Base-by-base conservation (phyloP, 345 rosid species). In the Salix koriyanagi region DNA sequence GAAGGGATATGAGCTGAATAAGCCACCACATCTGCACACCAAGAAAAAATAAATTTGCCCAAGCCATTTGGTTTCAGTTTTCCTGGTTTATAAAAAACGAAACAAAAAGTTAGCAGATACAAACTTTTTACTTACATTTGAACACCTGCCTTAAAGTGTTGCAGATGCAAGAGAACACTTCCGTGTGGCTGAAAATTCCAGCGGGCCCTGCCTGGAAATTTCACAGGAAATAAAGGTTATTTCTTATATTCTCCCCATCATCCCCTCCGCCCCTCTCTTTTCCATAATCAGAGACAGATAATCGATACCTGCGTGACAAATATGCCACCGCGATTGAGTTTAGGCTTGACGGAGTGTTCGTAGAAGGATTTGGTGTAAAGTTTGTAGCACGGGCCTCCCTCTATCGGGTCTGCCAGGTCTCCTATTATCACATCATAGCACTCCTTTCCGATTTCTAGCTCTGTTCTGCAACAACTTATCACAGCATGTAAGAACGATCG, bases 321-420 rank as follows among this genome's bases (percentile, higher is more conserved):
- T n/a, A 90, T 76, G 83, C 94, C 94, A 6, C 76, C 84, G 2
- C 44, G 80, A 67, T 79, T 66, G 69, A 90, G 94, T 79, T 79
- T 86, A 42, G 90, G 87, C 75, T 90, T 88, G 36, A 88, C 79
- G 46, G 69, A 76, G 77, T 68, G 66, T 80, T 86, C 91, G 18
- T 90, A 90, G 54, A 90, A 90, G 48, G 90, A 86, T 32, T 88
- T 87, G 3, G 94, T 88, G 83, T 90, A 90, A 36, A 90, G 91
- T 60, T 88, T 82, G 56, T 88, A 88, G 28, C 94, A 88, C 7
- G 94, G 94, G 26, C 94, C 94, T 72, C 90, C 94, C 62, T 88
- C 94, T 2, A 90, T 84, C 21, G 94, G 94, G 79, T 90, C 94
- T 6, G 94, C 94, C 37, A 90, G 76, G 82, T 90, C 94, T 23